Base-by-base conservation (phyloP, 2,329 filamentous ascomycete genomes). In the Laburnicola sp. region DNA sequence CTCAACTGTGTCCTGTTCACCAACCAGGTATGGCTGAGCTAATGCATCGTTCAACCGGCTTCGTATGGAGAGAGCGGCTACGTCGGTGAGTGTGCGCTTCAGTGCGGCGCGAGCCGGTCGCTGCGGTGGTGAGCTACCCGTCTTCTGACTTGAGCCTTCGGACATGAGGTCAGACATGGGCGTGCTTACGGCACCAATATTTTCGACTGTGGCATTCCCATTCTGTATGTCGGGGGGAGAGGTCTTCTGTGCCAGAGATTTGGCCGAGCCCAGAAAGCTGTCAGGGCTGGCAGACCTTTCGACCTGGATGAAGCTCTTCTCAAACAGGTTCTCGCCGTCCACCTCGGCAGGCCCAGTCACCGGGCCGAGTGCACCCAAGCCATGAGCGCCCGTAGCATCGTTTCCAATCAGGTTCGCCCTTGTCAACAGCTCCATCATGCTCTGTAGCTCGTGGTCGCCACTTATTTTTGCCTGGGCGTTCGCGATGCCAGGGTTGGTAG, bases 21-120 rank as follows among this genome's bases (percentile, higher is more conserved):
- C 80, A n/a, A 82, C 76, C 25, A 86, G 76, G 69, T 90, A 96
- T 11, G 93, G 92, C 69, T 92, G 87, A 23, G 91, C 86, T 73
- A 97, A 80, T 44, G 87, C 87, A 66, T 97, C 92, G 63, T 93
- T 84, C 39, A 97, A 83, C 74, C 87, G 93, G 63, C 88, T 86
- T 72, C 95, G 89, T 58, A 95, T 76, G 16, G 85, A 85, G 26
- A 89, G 80, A 16, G 88, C 83, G 45, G 84, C 83, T 22, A 89
- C 84, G 71, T 97, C 93, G 11, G 93, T 97, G 74, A 89, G 88
- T 16, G 93, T 96, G 65, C 93, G 85, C 75, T 92, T 95, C 56
- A 97, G 74, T 54, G 82, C 88, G 45, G 84, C 82, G 48, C 86
- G 85, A 48, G 62, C 56, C 3, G 65, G 65, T 9, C 62, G 62